Base-by-base conservation (phyloP, 345 rosid species). In the Eucalyptus regnans region DNA sequence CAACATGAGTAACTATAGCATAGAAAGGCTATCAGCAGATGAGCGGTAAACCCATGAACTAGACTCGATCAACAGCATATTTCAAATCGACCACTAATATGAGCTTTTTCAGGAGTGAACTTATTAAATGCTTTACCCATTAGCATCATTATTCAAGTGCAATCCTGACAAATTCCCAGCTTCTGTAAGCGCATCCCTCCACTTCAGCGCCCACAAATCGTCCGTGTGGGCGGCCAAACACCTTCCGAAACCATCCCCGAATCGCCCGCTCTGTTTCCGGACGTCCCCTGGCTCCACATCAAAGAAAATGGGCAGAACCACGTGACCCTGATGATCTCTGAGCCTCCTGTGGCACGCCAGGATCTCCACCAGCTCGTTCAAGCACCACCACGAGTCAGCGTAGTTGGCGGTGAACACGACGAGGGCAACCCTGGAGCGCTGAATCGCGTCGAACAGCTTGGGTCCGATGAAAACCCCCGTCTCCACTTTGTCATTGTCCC, bases 161-260 rank as follows among this genome's bases (percentile, higher is more conserved):
- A 17, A 88, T 8, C 85, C 52, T 22, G 86, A 50, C 29, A 88
- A 27, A 54, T 49, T 88, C 66, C 89, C 86, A 16, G 86, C 86
- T 44, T 88, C 86, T 88, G 4, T 6, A 9, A 88, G 86, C 1
- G 86, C 86, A 71, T 54, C 50, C 49, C 60, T 88, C 89, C 86
- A 88, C 11, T n/a, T 9, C 58, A 76, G 31, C 62, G 18, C 51
- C 1, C 8, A 48, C 7, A 29, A 9, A 2, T 49, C 20, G 48
- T 8, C 89, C 2, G 13, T 56, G 62, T 9, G 62, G 41, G 8
- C 3, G 68, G 48, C 8, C 60, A 18, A 9, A n/a, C 37, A 3
- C 37, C 54, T 43, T 43, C 2, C 4, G 0, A 79, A 88, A 29
- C 86, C 89, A 2, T 81, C 2, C 33, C 87, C 49, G 1, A 48